Evolutionary conservation across 495 filamentous ascomycete genomes (phyloP), one percentile per base, ranked within the genome.

Genomic region (Amniculicola lignicola): DNA sequence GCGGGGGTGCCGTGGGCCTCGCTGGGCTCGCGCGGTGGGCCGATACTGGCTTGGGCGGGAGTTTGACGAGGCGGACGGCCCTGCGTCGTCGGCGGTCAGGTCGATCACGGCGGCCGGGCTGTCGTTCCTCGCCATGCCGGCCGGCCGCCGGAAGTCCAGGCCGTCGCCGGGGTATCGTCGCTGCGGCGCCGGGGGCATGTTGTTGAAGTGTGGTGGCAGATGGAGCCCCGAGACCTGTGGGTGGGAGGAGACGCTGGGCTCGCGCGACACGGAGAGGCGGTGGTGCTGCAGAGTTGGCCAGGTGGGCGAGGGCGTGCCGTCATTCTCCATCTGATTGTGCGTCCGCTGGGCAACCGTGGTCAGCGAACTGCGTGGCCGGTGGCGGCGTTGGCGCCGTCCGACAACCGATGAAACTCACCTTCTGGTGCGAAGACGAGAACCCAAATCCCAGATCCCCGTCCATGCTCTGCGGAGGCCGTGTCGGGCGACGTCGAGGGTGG

Each of bases 71-170:
- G 39, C 25, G 25, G 58, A 48, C 10, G 59, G 54, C 15, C 46
- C 52, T 28, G 49, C 42, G 38, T 64, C 61, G 15, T 64, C 56
- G 16, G 19, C 69, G 3, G 80, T 83, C 18, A 84, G 63, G 60
- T 84, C 81, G 16, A 84, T 81, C 4, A 82, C 69, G 23, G 23
- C 19, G 12, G 42, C 6, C 24, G 43, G 42, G 2, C 15, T 21
- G 16, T 35, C 48, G 24, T 12, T 43, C 2, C 27, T 27, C 15
- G 25, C n/a, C 6, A 39, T 38, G n/a, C 29, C 7, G 29, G 29
- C 63, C 6, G 80, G 79, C 21, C 75, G 70, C 42, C 79, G 69
- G 24, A 71, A 76, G 40, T 83, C 80, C 28, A 75, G 65, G 11
- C 77, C 73, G 64, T 79, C 74, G 14, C 77, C 74, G 19, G 70